Percentiles rank a stretch among this genome's conserved stretches.
Conservation (phyloP, 2,329 filamentous ascomycete genomes). For the Colletotrichum brevisporum region DNA sequence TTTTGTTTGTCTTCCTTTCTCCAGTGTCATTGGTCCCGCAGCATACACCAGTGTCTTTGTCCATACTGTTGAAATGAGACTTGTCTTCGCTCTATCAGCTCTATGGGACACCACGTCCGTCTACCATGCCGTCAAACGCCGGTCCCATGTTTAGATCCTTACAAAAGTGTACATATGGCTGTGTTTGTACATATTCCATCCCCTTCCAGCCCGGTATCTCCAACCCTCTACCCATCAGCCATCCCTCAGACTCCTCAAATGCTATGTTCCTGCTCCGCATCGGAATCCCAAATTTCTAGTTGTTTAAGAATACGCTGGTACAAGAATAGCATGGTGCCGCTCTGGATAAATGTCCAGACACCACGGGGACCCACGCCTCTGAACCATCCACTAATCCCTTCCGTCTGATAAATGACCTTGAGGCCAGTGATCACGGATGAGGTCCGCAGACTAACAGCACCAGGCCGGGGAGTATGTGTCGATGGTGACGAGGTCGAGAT, state of each 20-base stretch:
- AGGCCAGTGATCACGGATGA: conserved; percentile 90
- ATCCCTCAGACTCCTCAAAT: conserved; percentile 26
- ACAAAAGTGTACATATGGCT: conserved; percentile 38
- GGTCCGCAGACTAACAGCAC: conserved; percentile 85
- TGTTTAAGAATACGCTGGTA: conserved; percentile 90
- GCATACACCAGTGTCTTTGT: not conserved
- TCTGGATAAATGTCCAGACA: conserved; percentile 98
- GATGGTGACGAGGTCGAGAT: conserved; percentile 94
- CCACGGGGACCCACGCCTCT: conserved; percentile 92
- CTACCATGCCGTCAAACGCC: conserved; percentile 40
- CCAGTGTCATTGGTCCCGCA: too few species aligned
- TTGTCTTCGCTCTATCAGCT: conserved; percentile 42
- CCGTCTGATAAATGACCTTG: conserved; percentile 88
- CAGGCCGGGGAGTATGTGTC: conserved; percentile 84
- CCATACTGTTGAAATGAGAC: conserved; percentile 28
- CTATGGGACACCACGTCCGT: conserved; percentile 36
- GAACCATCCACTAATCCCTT: conserved; percentile 93
- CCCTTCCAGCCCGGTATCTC: conserved; percentile 24
- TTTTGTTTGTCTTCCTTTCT: too few species aligned
- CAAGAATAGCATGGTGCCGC: conserved; percentile 94
- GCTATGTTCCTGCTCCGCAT: conserved; percentile 28
- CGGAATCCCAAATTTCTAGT: conserved; percentile 70
- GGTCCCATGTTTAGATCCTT: conserved; percentile 38
- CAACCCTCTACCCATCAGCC: not conserved
- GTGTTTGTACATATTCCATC: conserved; percentile 36